Evolutionary conservation across 495 filamentous ascomycete species (phyloP).

Genomic region (Delitschia confertaspora): DNA sequence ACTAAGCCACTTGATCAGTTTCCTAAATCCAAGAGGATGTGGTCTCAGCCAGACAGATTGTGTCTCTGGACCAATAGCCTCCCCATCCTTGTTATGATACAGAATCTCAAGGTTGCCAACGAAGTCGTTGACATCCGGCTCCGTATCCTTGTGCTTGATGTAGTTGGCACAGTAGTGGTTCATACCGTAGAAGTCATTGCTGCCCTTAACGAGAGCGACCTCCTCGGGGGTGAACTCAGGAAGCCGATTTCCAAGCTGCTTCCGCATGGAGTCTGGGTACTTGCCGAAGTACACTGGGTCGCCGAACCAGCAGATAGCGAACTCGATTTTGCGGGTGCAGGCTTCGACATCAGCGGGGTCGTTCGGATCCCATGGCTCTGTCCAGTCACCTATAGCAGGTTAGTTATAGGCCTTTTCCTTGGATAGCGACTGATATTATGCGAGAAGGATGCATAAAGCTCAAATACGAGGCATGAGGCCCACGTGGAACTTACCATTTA

Average conservation of each 20-base stretch:
- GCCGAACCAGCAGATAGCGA: slow-evolving; percentile 59
- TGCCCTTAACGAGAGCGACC: slow-evolving; percentile 57
- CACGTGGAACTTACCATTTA: slow-evolving; percentile 41
- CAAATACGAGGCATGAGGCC: slow-evolving; percentile 14
- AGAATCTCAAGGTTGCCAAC: slow-evolving; percentile 62
- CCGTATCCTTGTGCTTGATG: slow-evolving; percentile 57
- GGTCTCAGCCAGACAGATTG: slow-evolving; percentile 69
- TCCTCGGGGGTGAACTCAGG: slow-evolving; percentile 59
- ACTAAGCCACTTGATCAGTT: slow-evolving; percentile 69
- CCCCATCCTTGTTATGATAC: slow-evolving; percentile 53
- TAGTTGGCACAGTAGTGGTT: slow-evolving; percentile 81
- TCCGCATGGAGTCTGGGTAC: slow-evolving; percentile 67
- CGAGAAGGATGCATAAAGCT: slow-evolving; percentile 10
- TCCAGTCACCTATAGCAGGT: slow-evolving; percentile 41
- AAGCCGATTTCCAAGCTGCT: slow-evolving; percentile 61
- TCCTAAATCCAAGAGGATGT: slow-evolving; percentile 61
- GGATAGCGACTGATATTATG: slow-evolving; percentile 11
- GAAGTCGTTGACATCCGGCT: slow-evolving; percentile 54
- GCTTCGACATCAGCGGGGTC: slow-evolving; percentile 51
- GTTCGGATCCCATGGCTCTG: slow-evolving; percentile 48
- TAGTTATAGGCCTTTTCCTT: slow-evolving; percentile 9
- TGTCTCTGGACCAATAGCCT: slow-evolving; percentile 64
- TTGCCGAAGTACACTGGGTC: slow-evolving; percentile 69
- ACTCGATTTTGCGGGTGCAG: slow-evolving; percentile 56
- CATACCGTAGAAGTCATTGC: slow-evolving; percentile 79